Evolutionary conservation across 2,329 filamentous ascomycete genomes (phyloP).

Genomic region (Talaromyces sp.): DNA sequence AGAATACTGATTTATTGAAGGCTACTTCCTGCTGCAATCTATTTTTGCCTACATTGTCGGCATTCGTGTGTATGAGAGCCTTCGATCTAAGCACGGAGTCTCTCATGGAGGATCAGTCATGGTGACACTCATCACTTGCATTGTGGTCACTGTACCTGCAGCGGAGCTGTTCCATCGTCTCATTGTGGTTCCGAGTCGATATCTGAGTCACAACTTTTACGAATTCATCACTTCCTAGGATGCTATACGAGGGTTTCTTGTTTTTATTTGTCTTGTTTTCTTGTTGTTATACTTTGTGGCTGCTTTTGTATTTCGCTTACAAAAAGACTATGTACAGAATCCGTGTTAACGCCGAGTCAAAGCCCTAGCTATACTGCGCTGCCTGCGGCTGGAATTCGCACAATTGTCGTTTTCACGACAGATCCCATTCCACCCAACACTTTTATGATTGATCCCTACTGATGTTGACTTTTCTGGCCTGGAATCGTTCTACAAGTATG

Average conservation of each 20-base stretch:
- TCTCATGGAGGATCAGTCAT: slow-evolving; percentile 8
- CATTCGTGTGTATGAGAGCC: slow-evolving; percentile 22
- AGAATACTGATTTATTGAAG: slow-evolving; percentile 20
- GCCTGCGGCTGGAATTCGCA: neutral
- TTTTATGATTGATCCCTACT: neutral
- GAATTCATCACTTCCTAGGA: slow-evolving; percentile 11
- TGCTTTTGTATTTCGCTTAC: neutral
- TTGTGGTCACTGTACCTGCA: slow-evolving; percentile 6
- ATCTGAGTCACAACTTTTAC: slow-evolving; percentile 12
- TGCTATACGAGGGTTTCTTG: neutral
- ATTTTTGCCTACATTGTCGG: slow-evolving; percentile 40
- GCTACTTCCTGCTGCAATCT: slow-evolving; percentile 40
- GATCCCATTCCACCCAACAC: neutral
- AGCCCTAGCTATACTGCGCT: neutral
- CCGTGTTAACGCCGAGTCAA: neutral
- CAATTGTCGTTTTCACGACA: neutral
- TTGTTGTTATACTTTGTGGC: neutral
- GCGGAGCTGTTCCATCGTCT: slow-evolving; percentile 12
- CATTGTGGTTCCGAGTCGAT: slow-evolving; percentile 10
- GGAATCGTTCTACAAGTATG: neutral
- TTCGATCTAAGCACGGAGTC: neutral
- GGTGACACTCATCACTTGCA: slow-evolving; percentile 12
- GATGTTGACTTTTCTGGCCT: neutral
- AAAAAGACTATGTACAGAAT: neutral
- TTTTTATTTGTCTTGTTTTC: neutral